These are phyloP conservation scores for Plasmodium cynomolgi DNA, from an alignment of 169 alveolate species.

Conservation along the genomic window DNA sequence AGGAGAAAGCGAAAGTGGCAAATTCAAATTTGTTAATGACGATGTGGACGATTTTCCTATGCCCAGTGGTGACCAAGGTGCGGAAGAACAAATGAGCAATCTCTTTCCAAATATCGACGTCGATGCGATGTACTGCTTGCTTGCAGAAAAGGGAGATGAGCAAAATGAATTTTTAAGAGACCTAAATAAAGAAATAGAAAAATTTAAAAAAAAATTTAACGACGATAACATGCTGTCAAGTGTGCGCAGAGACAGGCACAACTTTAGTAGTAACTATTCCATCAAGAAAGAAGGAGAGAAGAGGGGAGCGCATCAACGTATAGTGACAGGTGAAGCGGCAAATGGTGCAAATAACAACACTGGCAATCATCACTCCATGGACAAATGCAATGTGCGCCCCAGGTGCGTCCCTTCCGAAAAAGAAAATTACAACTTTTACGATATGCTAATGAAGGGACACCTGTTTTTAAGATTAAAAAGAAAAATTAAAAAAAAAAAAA, in stretches of 20 bases:
- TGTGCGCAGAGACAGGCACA: background rate
- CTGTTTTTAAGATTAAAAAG: conserved; percentile 12
- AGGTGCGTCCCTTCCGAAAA: background rate
- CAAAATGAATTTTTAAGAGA: conserved; percentile 28
- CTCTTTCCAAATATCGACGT: conserved; percentile 38
- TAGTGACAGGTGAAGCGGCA: background rate
- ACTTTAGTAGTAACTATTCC: background rate
- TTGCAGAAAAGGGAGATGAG: background rate
- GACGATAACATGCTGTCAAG: background rate
- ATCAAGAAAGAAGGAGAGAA: background rate
- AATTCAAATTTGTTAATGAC: background rate
- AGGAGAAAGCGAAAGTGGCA: background rate
- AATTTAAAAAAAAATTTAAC: conserved; percentile 32
- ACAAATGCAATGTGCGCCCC: background rate
- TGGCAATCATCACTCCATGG: background rate
- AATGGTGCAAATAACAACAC: background rate
- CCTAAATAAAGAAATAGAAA: conserved; percentile 34
- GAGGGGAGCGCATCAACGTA: background rate
- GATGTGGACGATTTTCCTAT: conserved; percentile 11
- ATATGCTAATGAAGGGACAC: conserved; percentile 2
- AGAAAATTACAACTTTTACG: conserved; percentile 1
- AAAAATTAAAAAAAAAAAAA: conserved; percentile 27
- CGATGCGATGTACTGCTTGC: background rate
- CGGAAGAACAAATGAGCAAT: conserved; percentile 19
- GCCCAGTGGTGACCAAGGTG: background rate